These are phyloP conservation scores for Colletotrichum sublineola DNA, from an alignment of 2,329 filamentous ascomycete genomes.

Conservation along the genomic window DNA sequence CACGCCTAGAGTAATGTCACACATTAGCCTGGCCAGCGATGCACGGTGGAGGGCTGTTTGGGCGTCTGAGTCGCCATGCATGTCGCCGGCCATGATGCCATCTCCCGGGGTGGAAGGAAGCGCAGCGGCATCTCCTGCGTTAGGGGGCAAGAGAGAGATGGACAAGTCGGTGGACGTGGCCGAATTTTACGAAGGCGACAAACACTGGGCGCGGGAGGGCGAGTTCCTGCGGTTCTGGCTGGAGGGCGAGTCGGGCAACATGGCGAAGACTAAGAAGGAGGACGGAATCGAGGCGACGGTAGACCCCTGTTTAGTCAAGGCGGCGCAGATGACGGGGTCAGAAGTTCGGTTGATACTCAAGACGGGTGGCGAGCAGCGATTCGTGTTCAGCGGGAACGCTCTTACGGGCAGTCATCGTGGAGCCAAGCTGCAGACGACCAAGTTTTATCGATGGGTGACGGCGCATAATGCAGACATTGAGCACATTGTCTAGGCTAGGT, in stretches of 20 bases:
- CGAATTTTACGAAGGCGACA: slow-evolving; percentile 29
- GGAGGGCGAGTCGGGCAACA: slow-evolving; percentile 29
- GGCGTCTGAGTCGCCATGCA: slow-evolving; percentile 32
- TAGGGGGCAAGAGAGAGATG: slow-evolving; percentile 6
- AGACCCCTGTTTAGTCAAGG: slow-evolving; percentile 26
- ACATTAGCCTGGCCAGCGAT: slow-evolving; percentile 12
- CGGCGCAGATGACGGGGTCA: slow-evolving; percentile 20
- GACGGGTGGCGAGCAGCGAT: slow-evolving; percentile 24
- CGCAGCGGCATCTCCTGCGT: slow-evolving; percentile 26
- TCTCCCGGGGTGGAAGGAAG: slow-evolving; percentile 21
- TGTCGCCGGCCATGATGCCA: slow-evolving; percentile 3
- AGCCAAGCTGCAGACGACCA: slow-evolving; percentile 27
- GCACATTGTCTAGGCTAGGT: slow-evolving; percentile 12
- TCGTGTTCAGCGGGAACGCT: slow-evolving; percentile 23
- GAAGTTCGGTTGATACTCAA: slow-evolving; percentile 32
- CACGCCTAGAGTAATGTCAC: slow-evolving; percentile 25
- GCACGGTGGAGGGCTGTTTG: slow-evolving; percentile 39
- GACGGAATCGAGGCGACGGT: slow-evolving; percentile 33
- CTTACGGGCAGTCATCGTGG: slow-evolving; percentile 30
- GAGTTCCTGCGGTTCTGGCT: slow-evolving; percentile 20
- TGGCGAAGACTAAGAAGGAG: slow-evolving; percentile 9
- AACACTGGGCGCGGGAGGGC: slow-evolving; percentile 23
- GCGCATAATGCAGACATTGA: slow-evolving; percentile 29
- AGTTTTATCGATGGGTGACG: slow-evolving; percentile 39
- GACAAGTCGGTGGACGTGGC: slow-evolving; percentile 30